Percentiles rank a stretch among this genome's conserved stretches.
Evolutionary conservation across 306 rosid species (phyloP).

Genomic region (Lathyrus aphaca): DNA sequence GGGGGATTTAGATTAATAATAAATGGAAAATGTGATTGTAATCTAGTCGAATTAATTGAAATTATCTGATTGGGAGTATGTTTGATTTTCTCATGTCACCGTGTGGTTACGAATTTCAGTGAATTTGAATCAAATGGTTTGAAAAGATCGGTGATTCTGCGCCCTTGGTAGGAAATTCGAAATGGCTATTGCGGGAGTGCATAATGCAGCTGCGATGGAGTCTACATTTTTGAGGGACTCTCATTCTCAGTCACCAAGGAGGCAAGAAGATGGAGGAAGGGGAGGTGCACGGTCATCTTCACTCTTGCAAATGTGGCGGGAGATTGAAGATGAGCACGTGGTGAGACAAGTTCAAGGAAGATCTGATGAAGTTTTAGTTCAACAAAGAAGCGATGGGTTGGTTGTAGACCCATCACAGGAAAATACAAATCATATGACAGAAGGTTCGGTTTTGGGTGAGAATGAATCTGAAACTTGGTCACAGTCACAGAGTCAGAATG

Average conservation of each 20-base stretch:
- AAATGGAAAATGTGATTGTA: constrained; percentile 25
- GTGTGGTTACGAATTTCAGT: constrained; percentile 41
- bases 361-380: constrained; percentile 55
- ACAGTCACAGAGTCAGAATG: constrained; percentile 67
- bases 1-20: constrained; percentile 1
- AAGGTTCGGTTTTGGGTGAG: constrained; percentile 59
- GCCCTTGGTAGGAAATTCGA: constrained; percentile 36
- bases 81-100: constrained; percentile 25
- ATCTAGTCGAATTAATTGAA: constrained; percentile 37
- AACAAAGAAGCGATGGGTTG: constrained; percentile 57
- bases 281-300: constrained; percentile 67
- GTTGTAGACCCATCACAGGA: constrained; percentile 49
- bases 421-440: constrained; percentile 46
- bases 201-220: constrained; percentile 71
- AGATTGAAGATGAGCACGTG: constrained; percentile 81
- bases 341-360: constrained; percentile 70
- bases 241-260: constrained; percentile 60
- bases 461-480: constrained; percentile 76
- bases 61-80: constrained; percentile 33
- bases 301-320: constrained; percentile 78
- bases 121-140: constrained; percentile 59
- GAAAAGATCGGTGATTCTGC: constrained; percentile 34
- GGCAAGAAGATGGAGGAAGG: constrained; percentile 62
- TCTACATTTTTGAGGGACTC: constrained; percentile 76
- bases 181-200: constrained; percentile 92